phyloP scores from a whole-genome alignment of 805 yeast species.

The Metschnikowia arizonensis region DNA sequence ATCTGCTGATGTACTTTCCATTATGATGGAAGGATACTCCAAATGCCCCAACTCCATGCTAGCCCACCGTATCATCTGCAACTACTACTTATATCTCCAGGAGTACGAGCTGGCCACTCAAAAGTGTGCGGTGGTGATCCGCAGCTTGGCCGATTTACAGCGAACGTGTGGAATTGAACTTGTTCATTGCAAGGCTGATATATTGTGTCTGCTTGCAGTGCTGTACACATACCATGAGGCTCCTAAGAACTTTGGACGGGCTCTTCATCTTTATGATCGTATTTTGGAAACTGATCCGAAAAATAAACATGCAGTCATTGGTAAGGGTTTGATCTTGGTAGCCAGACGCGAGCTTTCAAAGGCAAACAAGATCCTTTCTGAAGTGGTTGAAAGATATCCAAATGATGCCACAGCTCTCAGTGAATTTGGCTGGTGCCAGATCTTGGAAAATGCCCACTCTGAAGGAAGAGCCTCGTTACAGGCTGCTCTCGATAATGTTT shows the following conservation, averaged over 20 bases:
- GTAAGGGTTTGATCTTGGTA: constrained; percentile 73
- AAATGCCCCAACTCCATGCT: constrained; percentile 43
- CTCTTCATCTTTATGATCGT: constrained; percentile 64
- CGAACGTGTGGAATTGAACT: constrained; percentile 46
- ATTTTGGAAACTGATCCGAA: constrained; percentile 42
- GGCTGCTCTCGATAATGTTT: constrained; percentile 38
- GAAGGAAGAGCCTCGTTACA: constrained; percentile 52
- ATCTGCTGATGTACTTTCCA: constrained; percentile 48
- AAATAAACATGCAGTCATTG: constrained; percentile 64
- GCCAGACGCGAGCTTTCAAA: constrained; percentile 55
- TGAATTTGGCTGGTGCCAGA: constrained; percentile 77
- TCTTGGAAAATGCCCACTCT: constrained; percentile 47
- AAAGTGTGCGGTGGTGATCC: constrained; percentile 57
- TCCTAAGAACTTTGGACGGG: constrained; percentile 79
- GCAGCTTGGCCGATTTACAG: constrained; percentile 46
- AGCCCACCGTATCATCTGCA: constrained; percentile 62
- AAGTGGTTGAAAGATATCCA: constrained; percentile 48
- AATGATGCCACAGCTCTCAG: constrained; percentile 54
- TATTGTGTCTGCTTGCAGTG: constrained; percentile 65
- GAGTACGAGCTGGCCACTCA: constrained; percentile 63
- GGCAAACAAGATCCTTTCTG: constrained; percentile 52
- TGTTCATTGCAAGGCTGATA: constrained; percentile 50
- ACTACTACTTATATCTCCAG: constrained; percentile 53
- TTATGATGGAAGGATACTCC: constrained; percentile 50
- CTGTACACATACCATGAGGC: constrained; percentile 83